phyloP scores from a whole-genome alignment of 495 filamentous ascomycete genomes.

The Aspergillus funiculosus region DNA sequence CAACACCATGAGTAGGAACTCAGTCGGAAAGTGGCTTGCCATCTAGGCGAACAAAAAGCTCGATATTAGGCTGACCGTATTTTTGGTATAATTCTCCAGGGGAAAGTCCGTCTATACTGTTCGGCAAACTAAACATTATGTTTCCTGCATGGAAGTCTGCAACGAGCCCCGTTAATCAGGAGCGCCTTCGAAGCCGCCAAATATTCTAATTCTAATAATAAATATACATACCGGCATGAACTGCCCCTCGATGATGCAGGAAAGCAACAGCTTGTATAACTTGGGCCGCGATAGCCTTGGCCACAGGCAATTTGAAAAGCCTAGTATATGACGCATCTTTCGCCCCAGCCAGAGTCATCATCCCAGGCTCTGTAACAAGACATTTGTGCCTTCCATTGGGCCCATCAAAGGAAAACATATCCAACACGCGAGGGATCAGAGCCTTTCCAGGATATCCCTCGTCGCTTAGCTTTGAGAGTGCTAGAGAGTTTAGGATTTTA shows the following conservation, averaged over 20 bases:
- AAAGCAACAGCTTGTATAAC: constrained; percentile 16
- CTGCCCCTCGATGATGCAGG: constrained; percentile 14
- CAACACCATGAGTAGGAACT: constrained; percentile 12
- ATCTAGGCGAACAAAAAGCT: constrained; percentile 15
- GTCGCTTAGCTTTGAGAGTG: constrained; percentile 1
- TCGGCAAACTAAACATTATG: constrained; percentile 4
- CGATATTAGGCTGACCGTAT: constrained; percentile 4
- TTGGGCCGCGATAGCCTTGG: constrained; percentile 17
- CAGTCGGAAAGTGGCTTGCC: constrained; percentile 2
- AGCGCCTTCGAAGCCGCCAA: too few relatives aligned
- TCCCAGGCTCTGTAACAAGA: constrained; percentile 11
- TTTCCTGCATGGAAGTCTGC: constrained; percentile 11
- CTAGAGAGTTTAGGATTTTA: constrained; percentile 1
- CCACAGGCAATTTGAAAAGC: constrained; percentile 14
- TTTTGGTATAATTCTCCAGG: constrained; percentile 13
- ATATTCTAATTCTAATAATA: too few relatives aligned
- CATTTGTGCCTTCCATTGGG: constrained; percentile 24
- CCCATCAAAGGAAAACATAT: constrained; percentile 17
- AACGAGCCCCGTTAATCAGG: too few relatives aligned
- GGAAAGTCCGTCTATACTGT: constrained; percentile 3
- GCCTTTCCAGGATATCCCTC: background rate
- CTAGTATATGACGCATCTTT: constrained; percentile 8
- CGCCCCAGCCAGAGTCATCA: constrained; percentile 7
- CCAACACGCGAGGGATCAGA: background rate
- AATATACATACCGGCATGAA: constrained; percentile 18